Conservation (phyloP, 106 monocot species). For the Dactylorhiza incarnata region DNA sequence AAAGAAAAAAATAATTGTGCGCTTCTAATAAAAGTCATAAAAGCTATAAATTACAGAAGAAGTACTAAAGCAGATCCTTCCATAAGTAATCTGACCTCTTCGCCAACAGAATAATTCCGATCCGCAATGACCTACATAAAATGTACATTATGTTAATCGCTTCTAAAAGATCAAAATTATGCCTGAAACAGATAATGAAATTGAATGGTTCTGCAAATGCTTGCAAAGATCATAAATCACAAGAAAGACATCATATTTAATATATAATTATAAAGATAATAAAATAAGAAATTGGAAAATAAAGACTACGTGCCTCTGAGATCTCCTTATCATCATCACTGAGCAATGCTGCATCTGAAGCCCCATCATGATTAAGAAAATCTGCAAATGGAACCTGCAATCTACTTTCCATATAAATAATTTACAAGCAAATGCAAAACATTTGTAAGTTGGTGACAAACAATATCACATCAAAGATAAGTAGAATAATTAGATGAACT, state of each 20-base stretch:
- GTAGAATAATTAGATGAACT: background rate
- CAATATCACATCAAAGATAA: background rate
- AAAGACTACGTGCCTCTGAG: constrained; percentile 48
- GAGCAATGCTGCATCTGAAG: constrained; percentile 45
- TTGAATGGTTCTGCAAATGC: background rate
- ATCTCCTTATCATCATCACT: constrained; percentile 58
- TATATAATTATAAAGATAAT: background rate
- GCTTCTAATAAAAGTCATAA: background rate
- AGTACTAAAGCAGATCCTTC: background rate
- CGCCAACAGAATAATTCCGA: constrained; percentile 55
- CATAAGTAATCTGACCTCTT: constrained; percentile 43
- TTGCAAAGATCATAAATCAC: background rate
- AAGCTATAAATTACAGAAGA: background rate
- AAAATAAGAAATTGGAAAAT: background rate
- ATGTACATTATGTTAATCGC: constrained; percentile 2
- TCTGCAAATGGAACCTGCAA: constrained; percentile 98
- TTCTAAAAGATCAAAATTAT: background rate
- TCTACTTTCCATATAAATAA: constrained; percentile 10
- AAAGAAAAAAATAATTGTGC: background rate
- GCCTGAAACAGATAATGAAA: background rate
- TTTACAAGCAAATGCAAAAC: background rate
- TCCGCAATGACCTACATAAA: constrained; percentile 66
- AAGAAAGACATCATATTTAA: background rate
- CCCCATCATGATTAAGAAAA: constrained; percentile 83
- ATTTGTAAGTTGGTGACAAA: background rate